phyloP scores from a whole-genome alignment of 164 flowering plant species.

The Liriodendron chinense region DNA sequence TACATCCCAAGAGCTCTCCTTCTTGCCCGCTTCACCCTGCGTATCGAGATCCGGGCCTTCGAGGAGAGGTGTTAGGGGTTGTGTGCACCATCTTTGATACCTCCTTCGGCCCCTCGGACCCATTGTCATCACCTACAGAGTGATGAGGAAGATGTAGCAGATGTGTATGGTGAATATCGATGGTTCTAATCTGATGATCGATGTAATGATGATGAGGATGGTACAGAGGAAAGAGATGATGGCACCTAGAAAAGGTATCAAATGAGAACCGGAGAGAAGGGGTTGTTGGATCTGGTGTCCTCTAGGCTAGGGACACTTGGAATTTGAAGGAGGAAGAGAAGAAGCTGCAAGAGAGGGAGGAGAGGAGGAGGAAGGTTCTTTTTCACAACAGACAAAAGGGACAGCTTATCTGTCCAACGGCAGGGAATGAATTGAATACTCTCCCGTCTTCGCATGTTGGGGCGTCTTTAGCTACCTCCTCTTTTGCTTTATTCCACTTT shows the following conservation, averaged over 20 bases:
- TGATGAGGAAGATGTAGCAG: not conserved
- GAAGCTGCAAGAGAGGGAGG: constrained; percentile 2
- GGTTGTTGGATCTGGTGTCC: constrained; percentile 9
- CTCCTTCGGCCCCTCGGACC: constrained; percentile 35
- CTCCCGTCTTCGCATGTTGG: constrained; percentile 20
- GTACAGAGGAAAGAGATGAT: constrained; percentile 2
- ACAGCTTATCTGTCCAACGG: constrained; percentile 47
- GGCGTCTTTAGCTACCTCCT: constrained; percentile 12
- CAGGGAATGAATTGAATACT: constrained; percentile 21
- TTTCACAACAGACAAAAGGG: constrained; percentile 42
- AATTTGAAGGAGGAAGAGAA: constrained; percentile 1
- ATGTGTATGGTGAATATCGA: no score
- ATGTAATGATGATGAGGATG: not conserved
- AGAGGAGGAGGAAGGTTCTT: constrained; percentile 7
- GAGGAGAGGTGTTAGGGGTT: constrained; percentile 60
- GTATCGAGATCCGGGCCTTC: constrained; percentile 75
- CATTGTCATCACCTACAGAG: constrained; percentile 19
- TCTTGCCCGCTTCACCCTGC: constrained; percentile 45
- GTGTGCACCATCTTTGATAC: constrained; percentile 44
- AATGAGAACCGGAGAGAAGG: not conserved
- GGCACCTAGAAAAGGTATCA: not conserved
- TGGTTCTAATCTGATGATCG: not conserved
- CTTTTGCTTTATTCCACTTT: constrained; percentile 26
- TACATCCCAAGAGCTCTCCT: constrained; percentile 74
- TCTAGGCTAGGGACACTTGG: not conserved